phyloP scores from a whole-genome alignment of 495 filamentous ascomycete species.

The Diplogelasinospora grovesii region DNA sequence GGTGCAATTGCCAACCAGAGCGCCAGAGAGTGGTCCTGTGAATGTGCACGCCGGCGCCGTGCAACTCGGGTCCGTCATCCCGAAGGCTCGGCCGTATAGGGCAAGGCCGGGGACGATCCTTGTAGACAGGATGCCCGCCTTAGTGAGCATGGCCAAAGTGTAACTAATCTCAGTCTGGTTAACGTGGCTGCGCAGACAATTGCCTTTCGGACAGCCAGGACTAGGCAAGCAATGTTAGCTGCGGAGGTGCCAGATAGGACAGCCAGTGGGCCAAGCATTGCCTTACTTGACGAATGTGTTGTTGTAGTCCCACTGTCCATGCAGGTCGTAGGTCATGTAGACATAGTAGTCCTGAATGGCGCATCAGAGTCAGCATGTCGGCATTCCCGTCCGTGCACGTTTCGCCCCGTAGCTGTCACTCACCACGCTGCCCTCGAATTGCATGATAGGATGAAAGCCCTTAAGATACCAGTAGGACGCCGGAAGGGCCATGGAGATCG shows the following conservation, averaged over 20 bases:
- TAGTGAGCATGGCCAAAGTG: slow-evolving; percentile 40
- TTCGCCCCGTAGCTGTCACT: no score
- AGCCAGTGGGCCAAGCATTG: no score
- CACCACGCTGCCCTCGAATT: slow-evolving; percentile 16
- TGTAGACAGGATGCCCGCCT: slow-evolving; percentile 34
- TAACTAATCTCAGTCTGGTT: slow-evolving; percentile 36
- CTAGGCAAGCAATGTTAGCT: not conserved
- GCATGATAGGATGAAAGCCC: slow-evolving; percentile 16
- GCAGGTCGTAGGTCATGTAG: slow-evolving; percentile 24
- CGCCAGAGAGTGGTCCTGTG: no score
- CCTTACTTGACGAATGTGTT: slow-evolving; percentile 5
- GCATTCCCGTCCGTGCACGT: not conserved
- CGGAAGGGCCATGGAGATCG: slow-evolving; percentile 17
- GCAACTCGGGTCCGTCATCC: slow-evolving; percentile 16
- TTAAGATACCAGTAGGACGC: slow-evolving; percentile 10
- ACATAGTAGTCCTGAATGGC: slow-evolving; percentile 21
- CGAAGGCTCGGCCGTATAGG: slow-evolving; percentile 31
- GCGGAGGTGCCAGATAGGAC: slow-evolving; percentile 21
- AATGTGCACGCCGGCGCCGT: slow-evolving; percentile 1
- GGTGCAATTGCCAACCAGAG: slow-evolving; percentile 34
- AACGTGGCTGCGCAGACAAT: slow-evolving; percentile 36
- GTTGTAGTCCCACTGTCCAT: slow-evolving; percentile 15
- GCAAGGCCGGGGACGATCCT: slow-evolving; percentile 31
- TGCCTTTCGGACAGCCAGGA: slow-evolving; percentile 29
- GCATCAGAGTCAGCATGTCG: slow-evolving; percentile 18